A percentile compares a stretch with the other conserved stretches of the same genome.
Conservation (phyloP, 2,329 filamentous ascomycete species). For the Aspergillus sclerotialis region DNA sequence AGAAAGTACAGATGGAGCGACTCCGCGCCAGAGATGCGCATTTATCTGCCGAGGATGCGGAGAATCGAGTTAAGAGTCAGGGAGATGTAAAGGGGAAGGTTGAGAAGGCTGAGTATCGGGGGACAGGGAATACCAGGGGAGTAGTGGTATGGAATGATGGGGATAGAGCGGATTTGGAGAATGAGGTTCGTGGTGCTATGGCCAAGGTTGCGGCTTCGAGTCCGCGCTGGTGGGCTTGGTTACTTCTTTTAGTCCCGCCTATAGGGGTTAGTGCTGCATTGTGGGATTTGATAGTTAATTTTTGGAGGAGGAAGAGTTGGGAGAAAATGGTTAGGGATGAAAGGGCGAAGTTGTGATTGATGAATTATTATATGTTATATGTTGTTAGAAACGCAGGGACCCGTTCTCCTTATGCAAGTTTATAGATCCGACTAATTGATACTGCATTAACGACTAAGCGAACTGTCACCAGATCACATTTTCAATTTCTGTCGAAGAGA, state of each 20-base stretch:
- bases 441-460: too few species aligned
- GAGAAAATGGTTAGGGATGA: conserved; percentile 51
- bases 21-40: conserved; percentile 69
- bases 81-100: conserved; percentile 81
- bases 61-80: conserved; percentile 80
- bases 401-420: too few species aligned
- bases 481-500: too few species aligned
- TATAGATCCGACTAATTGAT: too few species aligned
- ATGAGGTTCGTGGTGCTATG: conserved; percentile 62
- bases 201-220: conserved; percentile 54
- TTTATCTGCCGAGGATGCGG: conserved; percentile 75
- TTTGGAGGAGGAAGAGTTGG: conserved; percentile 65
- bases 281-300: conserved; percentile 68
- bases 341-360: conserved; percentile 58
- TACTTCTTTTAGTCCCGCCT: conserved; percentile 63
- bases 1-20: conserved; percentile 72
- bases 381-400: too few species aligned
- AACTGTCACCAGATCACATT: too few species aligned
- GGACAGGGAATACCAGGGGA: conserved; percentile 51
- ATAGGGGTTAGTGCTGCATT: conserved; percentile 61
- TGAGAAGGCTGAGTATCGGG: conserved; percentile 59
- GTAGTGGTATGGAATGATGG: conserved; percentile 90
- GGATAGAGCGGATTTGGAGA: conserved; percentile 60
- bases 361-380: too few species aligned
- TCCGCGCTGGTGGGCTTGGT: conserved; percentile 78